A percentile compares a stretch with the other conserved stretches of the same genome.
Conservation (phyloP, 768 basidiomycete genomes). For the Tylopilus plumbeoviolaceoides region DNA sequence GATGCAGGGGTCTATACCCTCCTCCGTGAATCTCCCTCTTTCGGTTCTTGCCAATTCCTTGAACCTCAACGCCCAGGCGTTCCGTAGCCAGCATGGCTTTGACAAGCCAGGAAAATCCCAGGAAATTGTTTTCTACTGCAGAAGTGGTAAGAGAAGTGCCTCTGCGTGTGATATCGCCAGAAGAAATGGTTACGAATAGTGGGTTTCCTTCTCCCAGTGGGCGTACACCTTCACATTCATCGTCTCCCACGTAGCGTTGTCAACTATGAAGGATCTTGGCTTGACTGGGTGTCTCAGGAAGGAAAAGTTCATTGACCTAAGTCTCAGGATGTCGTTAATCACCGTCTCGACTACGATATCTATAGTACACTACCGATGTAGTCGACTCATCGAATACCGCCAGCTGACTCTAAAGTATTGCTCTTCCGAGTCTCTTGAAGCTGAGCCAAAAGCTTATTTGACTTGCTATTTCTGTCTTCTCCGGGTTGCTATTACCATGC, state of each 20-base stretch:
- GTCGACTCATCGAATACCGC: neutral
- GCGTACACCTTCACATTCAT: neutral
- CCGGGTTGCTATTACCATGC: slow-evolving; percentile 12
- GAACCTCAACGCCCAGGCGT: slow-evolving; percentile 49
- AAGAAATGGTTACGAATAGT: slow-evolving; percentile 81
- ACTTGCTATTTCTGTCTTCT: neutral
- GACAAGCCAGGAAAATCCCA: slow-evolving; percentile 67
- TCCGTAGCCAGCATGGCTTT: slow-evolving; percentile 65
- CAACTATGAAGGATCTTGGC: slow-evolving; percentile 86
- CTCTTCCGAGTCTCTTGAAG: neutral
- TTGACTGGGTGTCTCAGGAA: slow-evolving; percentile 72
- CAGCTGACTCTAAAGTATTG: too few species aligned
- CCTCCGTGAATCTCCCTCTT: slow-evolving; percentile 85
- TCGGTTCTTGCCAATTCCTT: slow-evolving; percentile 70
- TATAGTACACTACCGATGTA: slow-evolving; percentile 4
- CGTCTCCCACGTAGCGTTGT: slow-evolving; percentile 38
- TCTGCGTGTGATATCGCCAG: slow-evolving; percentile 80
- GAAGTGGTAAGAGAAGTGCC: slow-evolving; percentile 80
- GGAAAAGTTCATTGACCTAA: slow-evolving; percentile 24
- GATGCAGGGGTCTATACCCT: slow-evolving; percentile 88
- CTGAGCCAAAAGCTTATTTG: neutral
- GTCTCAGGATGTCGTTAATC: neutral
- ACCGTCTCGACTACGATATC: neutral
- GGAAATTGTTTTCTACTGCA: slow-evolving; percentile 86
- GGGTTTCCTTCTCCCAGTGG: slow-evolving; percentile 23